Evolutionary conservation across 106 monocot species (phyloP), one percentile per base, ranked within the genome.

Genomic region (Iris macrosiphon): DNA sequence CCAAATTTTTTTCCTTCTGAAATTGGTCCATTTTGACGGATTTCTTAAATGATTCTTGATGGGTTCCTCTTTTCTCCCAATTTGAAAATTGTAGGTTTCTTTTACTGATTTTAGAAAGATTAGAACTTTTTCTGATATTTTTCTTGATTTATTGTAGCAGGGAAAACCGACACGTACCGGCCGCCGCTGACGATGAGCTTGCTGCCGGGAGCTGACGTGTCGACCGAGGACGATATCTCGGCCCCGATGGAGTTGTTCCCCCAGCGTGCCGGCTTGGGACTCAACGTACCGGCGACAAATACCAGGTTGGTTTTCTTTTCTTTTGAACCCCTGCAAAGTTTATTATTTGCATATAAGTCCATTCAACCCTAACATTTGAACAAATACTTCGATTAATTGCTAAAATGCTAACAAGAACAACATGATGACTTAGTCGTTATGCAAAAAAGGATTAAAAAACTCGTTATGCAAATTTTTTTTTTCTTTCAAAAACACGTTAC

Each of bases 181-280:
- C 70, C 62, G 43, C 66, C 80, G 57, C 40, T 66, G 10, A 71
- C 75, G 24, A 80, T 87, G 80, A 72, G 68, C 47, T 76, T 80
- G 49, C 35, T 87, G 41, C 83, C 73, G 1, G 77, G 74, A 3
- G 32, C 60, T 2, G 75, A 71, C 7, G 34, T 63, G 0, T 33
- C 69, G 7, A 35, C 28, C 2, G 56, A 42, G 7, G 37, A 58
- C 2, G 31, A 39, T 27, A 40, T 15, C 4, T 35, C 45, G 23
- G 31, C 37, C 27, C 57, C 45, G 30, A 65, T 79, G 59, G 79
- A 84, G 15, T 56, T 79, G 51, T 84, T 75, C 29, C 79, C 79
- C n/a, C 79, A 75, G 44, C 35, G 53, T 22, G 51, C 77, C 50
- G 77, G 69, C 27, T 69, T 72, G 20, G 65, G 67, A 13, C 44